Evolutionary conservation across 192 early-diverging fungal genomes (phyloP).

Genomic region (Mortierella alpina): DNA sequence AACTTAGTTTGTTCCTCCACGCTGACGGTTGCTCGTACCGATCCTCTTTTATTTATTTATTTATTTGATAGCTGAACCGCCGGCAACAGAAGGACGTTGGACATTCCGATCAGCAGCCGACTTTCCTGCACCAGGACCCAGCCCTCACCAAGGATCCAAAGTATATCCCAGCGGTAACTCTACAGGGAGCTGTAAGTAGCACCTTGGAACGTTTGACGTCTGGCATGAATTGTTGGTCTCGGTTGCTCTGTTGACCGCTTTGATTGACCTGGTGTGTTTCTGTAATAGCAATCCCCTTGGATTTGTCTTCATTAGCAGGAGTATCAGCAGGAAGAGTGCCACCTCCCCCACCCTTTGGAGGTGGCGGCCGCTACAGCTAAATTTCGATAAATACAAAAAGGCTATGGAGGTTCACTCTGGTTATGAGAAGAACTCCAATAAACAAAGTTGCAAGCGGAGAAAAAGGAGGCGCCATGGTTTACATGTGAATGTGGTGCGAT

Average conservation of each 20-base stretch:
- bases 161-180: constrained; percentile 54
- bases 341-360: constrained; percentile 37
- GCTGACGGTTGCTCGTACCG: neutral
- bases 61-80: constrained; percentile 42
- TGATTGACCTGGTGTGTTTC: constrained; percentile 10
- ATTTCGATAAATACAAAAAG: too few relatives aligned
- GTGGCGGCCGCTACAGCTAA: constrained; percentile 31
- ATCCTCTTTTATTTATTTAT: neutral
- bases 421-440: too few relatives aligned
- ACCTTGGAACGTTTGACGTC: neutral
- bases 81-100: constrained; percentile 59
- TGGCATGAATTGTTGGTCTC: neutral
- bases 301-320: constrained; percentile 43
- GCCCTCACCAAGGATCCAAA: constrained; percentile 23
- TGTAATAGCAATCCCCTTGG: constrained; percentile 40
- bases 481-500: too few relatives aligned
- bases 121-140: constrained; percentile 49
- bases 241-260: neutral
- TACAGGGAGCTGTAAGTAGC: constrained; percentile 53
- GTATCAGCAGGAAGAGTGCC: constrained; percentile 13
- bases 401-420: too few relatives aligned
- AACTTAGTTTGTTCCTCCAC: neutral
- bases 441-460: too few relatives aligned
- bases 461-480: too few relatives aligned
- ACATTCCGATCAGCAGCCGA: constrained; percentile 47